Base-by-base conservation (phyloP, 768 basidiomycete genomes). In the Termitomyces sp. region DNA sequence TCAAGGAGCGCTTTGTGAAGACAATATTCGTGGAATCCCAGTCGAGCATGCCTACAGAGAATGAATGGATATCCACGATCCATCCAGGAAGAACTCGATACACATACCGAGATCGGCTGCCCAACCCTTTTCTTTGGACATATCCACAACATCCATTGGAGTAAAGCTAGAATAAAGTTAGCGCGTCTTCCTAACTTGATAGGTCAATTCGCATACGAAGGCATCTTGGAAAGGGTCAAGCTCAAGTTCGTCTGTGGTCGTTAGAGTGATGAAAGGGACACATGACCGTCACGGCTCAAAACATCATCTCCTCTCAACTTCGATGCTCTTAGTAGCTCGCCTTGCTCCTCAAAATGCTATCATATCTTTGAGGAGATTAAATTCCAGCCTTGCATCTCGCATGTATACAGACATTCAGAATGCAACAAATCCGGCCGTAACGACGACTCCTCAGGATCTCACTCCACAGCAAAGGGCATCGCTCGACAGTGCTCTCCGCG, bases 21-120 rank as follows among this genome's bases (percentile, higher is more conserved):
- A 92, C 84, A 63, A 92, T 90, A 62, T 74, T 84, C 52, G 88
- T 90, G 13, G 74, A 70, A 68, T 92, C 91, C 90, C 91, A 92
- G 73, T 92, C 91, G 64, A 92, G 77, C 85, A 90, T 83, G 62
- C 89, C 90, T 91, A 55, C n/a, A 20, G 28, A 32, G 12, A 33
- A 48, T 12, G n/a, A 50, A 53, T 50, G n/a, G 45, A 35, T 33
- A 12, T 49, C 18, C 45, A 51, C 53, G 24, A 46, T 48, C 28
- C 48, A 12, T 55, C 22, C 44, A 49, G 42, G 44, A 48, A 58
- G 22, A 33, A 12, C 54, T 42, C 42, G 28, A 48, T 60, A n/a
- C 11, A 69, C 78, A 32, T 55, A 87, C 90, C 90, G 20, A 92
- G 76, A 65, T 80, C 81, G 62, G 84, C 75, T 35, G 88, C 74